These are phyloP conservation scores for Lignosus rhinocerotis DNA, from an alignment of 1,284 basidiomycete species.

Conservation along the genomic window DNA sequence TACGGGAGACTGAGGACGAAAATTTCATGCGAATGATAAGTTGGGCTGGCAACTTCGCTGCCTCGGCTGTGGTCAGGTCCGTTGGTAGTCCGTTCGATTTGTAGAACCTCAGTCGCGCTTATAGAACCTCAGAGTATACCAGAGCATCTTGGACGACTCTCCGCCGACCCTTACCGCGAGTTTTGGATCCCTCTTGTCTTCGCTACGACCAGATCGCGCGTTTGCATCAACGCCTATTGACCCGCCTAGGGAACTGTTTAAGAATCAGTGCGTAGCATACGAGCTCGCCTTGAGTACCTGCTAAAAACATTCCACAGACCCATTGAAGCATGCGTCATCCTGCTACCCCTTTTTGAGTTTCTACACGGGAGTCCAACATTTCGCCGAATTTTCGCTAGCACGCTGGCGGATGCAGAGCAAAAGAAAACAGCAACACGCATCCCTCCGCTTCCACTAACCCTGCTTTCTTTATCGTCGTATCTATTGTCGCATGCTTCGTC, in stretches of 20 bases:
- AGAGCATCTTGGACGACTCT: slow-evolving; percentile 51
- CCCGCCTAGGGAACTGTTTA: slow-evolving; percentile 54
- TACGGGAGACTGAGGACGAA: slow-evolving; percentile 47
- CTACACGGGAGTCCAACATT: slow-evolving; percentile 51
- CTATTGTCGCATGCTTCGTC: slow-evolving; percentile 64
- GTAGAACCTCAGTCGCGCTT: background rate
- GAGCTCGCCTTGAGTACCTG: background rate
- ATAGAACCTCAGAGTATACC: slow-evolving; percentile 49
- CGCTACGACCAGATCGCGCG: slow-evolving; percentile 54
- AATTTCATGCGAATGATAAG: slow-evolving; percentile 55
- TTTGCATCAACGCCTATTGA: slow-evolving; percentile 47
- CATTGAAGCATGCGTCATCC: slow-evolving; percentile 55
- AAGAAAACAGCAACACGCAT: slow-evolving; percentile 30
- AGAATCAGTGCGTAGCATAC: slow-evolving; percentile 46
- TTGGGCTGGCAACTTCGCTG: slow-evolving; percentile 54
- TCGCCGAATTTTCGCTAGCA: slow-evolving; percentile 42
- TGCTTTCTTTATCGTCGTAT: slow-evolving; percentile 61
- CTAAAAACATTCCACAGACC: slow-evolving; percentile 42
- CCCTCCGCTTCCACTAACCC: slow-evolving; percentile 39
- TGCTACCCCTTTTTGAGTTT: slow-evolving; percentile 63
- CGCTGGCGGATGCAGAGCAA: slow-evolving; percentile 29
- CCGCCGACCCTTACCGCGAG: slow-evolving; percentile 48
- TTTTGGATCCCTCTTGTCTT: slow-evolving; percentile 50
- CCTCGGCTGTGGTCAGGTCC: slow-evolving; percentile 52
- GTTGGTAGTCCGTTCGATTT: slow-evolving; percentile 9